These are phyloP conservation scores for Talinum fruticosum DNA, from an alignment of 148 eudicot genomes.

Conservation along the genomic window DNA sequence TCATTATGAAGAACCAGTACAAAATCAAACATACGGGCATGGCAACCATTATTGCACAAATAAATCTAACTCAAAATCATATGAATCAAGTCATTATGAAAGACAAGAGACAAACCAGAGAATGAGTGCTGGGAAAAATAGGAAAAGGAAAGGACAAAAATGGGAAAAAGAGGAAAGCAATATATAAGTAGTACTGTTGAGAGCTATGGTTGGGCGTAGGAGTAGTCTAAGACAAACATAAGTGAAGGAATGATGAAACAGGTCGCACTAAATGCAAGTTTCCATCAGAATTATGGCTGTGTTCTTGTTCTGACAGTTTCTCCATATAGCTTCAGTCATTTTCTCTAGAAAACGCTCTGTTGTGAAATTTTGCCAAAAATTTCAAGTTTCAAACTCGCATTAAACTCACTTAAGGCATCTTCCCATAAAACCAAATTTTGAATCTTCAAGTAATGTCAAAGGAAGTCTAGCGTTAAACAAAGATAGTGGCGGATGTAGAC, in stretches of 20 bases:
- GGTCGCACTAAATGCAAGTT: not conserved
- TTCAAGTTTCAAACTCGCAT: not conserved
- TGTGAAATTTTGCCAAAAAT: not conserved
- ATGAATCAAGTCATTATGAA: too few species aligned
- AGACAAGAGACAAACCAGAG: too few species aligned
- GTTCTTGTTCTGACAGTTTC: not conserved
- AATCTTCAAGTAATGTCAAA: not conserved
- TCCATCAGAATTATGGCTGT: not conserved
- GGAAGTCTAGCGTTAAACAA: not conserved
- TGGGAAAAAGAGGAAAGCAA: too few species aligned
- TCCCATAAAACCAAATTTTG: not conserved
- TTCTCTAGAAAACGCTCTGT: not conserved
- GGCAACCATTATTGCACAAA: too few species aligned
- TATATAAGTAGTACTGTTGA: not conserved
- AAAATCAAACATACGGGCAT: too few species aligned
- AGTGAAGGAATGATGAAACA: not conserved
- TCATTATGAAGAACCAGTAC: too few species aligned
- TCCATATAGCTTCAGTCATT: not conserved
- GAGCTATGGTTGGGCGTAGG: not conserved
- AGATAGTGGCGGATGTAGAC: not conserved
- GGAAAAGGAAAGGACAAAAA: too few species aligned
- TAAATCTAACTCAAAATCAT: too few species aligned
- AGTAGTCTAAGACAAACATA: not conserved
- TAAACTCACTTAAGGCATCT: constrained; percentile 5
- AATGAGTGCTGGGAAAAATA: too few species aligned